A percentile compares a stretch with the other conserved stretches of the same genome.
Conservation (phyloP, 208 protist genomes). For the Endotrypanum monterogeii region DNA sequence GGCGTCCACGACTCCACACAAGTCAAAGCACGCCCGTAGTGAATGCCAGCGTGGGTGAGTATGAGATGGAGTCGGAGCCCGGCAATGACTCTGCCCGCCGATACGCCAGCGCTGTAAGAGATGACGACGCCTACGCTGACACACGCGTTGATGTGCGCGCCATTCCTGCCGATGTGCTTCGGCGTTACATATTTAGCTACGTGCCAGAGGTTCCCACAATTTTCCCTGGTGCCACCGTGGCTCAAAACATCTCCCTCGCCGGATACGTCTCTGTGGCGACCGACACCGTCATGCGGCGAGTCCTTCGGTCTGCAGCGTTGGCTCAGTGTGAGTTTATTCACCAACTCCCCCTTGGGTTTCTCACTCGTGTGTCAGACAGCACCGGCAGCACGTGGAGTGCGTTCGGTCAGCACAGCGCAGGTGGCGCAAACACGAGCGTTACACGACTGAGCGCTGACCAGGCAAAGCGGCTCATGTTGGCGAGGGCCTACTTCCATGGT, state of each 20-base stretch:
- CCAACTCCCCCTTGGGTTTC: conserved; percentile 50
- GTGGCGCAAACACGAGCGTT: conserved; percentile 19
- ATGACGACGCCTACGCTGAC: background rate
- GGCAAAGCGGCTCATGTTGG: conserved; percentile 68
- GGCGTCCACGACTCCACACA: background rate
- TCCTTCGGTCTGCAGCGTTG: conserved; percentile 38
- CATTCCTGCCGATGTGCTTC: conserved; percentile 47
- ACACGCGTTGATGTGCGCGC: conserved; percentile 28
- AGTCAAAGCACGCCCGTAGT: conserved; percentile 1
- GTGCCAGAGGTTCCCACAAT: conserved; percentile 64
- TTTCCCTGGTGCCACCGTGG: conserved; percentile 62
- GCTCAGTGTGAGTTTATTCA: conserved; percentile 58
- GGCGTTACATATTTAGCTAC: conserved; percentile 67
- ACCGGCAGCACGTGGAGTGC: conserved; percentile 21
- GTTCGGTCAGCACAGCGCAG: conserved; percentile 17
- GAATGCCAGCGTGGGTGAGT: background rate
- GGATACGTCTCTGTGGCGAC: conserved; percentile 53
- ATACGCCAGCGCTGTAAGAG: background rate
- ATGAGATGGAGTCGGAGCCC: no score
- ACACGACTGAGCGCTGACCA: conserved; percentile 60
- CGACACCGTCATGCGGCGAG: conserved; percentile 36
- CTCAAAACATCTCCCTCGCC: conserved; percentile 70
- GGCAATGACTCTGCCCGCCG: background rate
- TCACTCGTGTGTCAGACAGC: conserved; percentile 50
- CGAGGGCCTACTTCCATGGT: conserved; percentile 63